Percentiles rank a stretch among this genome's conserved stretches.
phyloP scores from a whole-genome alignment of 1,284 basidiomycete species.

The Sanguinoderma infundibulare region DNA sequence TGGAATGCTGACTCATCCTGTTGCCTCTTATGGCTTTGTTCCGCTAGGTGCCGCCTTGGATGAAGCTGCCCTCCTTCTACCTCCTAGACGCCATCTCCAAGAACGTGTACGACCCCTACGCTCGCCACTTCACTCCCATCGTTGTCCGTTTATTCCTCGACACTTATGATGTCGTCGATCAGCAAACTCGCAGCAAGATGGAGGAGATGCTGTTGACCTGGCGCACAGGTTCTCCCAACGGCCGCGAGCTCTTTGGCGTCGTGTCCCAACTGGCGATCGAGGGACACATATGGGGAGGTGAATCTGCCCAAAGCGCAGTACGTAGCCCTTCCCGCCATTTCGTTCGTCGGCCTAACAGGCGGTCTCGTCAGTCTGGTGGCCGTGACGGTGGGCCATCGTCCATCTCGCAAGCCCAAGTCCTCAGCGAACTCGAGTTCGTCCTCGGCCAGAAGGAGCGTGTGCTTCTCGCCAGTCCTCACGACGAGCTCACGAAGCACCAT shows the following conservation, averaged over 20 bases:
- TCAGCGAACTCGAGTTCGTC: slow-evolving; percentile 81
- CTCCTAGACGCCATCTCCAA: slow-evolving; percentile 96
- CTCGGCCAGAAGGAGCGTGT: slow-evolving; percentile 76
- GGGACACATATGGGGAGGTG: slow-evolving; percentile 75
- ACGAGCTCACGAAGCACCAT: slow-evolving; percentile 65
- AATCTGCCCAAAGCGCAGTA: slow-evolving; percentile 37
- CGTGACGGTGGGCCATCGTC: slow-evolving; percentile 37
- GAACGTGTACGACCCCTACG: slow-evolving; percentile 91
- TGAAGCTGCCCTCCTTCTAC: slow-evolving; percentile 95
- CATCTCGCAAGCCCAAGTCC: slow-evolving; percentile 74
- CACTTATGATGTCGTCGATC: slow-evolving; percentile 86
- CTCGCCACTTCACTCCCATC: slow-evolving; percentile 77
- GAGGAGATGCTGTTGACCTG: slow-evolving; percentile 95
- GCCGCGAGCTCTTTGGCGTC: slow-evolving; percentile 84
- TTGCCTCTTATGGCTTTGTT: slow-evolving; percentile 37
- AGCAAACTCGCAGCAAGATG: slow-evolving; percentile 87
- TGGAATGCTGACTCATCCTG: slow-evolving; percentile 68
- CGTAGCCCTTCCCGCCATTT: slow-evolving; percentile 14
- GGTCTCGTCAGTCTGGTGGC: slow-evolving; percentile 22
- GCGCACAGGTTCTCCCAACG: slow-evolving; percentile 81
- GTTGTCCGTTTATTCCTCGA: slow-evolving; percentile 83
- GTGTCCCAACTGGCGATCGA: slow-evolving; percentile 78
- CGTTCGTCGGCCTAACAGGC: slow-evolving; percentile 16
- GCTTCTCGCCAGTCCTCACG: slow-evolving; percentile 69
- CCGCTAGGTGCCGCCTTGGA: slow-evolving; percentile 82